Base-by-base conservation (phyloP, 257 asterid genomes). In the Scutellaria baicalensis region DNA sequence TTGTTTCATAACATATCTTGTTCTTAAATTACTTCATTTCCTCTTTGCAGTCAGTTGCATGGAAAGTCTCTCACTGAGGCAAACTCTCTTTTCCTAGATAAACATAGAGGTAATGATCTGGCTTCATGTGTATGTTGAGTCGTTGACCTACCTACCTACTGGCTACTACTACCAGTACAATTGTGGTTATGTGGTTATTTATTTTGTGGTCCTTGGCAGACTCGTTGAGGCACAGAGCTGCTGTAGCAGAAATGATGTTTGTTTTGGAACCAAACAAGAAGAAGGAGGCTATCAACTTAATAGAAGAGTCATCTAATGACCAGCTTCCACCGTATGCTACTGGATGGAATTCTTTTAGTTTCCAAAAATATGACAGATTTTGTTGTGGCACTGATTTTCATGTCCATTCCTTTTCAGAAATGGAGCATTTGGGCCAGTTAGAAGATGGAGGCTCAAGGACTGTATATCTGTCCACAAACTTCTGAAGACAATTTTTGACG, bases 221-320 rank as follows among this genome's bases (percentile, higher is more conserved):
- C 80, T 87, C 95, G 11, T 73, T 91, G 85, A 79, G 73, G 78
- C 96, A 89, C 76, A 91, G 96, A 76, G 94, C 96, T 49, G 96
- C 99, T 62, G 96, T 67, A 45, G 97, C 99, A 35, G 99, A 93
- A 85, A 84, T 91, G 95, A 69, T 84, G 49, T 79, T 78, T 84
- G 83, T 91, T 71, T 73, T 89, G 70, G 97, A 91, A 70, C 91
- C 99, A 66, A 88, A 76, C 79, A 91, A 82, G 87, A 91, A 84
- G 78, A 75, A 76, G 36, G 96, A 86, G 72, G 95, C 96, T 64
- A 60, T 84, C 61, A 85, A 81, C 62, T 84, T 91, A 81, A 84
- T 93, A 74, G 96, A 86, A 82, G 96, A 86, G 63, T 86, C 95
- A 50, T 65, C 83, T 38, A 79, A 78, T 56, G 78, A 81, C 70